These are phyloP conservation scores for Penicillium cataractarum DNA, from an alignment of 495 filamentous ascomycete genomes.

Conservation along the genomic window DNA sequence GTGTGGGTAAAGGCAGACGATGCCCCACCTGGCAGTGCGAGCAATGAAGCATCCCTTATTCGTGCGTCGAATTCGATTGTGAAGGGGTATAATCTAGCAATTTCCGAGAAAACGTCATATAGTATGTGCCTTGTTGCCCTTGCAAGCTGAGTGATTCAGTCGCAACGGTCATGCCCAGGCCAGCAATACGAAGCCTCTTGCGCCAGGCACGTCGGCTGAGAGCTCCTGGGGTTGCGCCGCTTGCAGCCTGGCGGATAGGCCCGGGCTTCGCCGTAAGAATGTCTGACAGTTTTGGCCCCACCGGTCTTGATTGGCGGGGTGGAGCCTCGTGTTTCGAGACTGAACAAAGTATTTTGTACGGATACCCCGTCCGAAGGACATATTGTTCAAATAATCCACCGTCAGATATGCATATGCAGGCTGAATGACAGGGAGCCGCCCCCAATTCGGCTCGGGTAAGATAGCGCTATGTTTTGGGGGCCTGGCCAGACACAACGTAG, in stretches of 20 bases:
- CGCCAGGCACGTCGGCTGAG: constrained; percentile 1
- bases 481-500: not conserved
- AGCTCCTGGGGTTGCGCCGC: constrained; percentile 3
- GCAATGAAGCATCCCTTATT: constrained; percentile 23
- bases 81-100: no score
- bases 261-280: constrained; percentile 9
- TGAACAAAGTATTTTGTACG: not conserved
- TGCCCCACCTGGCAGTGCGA: constrained; percentile 24
- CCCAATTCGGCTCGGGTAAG: not conserved
- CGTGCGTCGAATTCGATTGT: constrained; percentile 21
- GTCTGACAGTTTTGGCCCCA: constrained; percentile 8
- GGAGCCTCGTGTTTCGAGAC: not conserved
- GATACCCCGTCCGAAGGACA: not conserved
- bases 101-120: no score
- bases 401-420: not conserved
- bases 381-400: not conserved
- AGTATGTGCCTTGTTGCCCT: no score
- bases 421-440: not conserved
- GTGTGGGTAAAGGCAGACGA: constrained; percentile 22
- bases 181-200: not conserved
- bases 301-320: constrained; percentile 3
- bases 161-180: not conserved
- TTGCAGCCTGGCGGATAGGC: constrained; percentile 4
- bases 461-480: not conserved
- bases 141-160: not conserved